These are phyloP conservation scores for Mortierella sp. DNA, from an alignment of 371 early-diverging fungal genomes.

Conservation along the genomic window DNA sequence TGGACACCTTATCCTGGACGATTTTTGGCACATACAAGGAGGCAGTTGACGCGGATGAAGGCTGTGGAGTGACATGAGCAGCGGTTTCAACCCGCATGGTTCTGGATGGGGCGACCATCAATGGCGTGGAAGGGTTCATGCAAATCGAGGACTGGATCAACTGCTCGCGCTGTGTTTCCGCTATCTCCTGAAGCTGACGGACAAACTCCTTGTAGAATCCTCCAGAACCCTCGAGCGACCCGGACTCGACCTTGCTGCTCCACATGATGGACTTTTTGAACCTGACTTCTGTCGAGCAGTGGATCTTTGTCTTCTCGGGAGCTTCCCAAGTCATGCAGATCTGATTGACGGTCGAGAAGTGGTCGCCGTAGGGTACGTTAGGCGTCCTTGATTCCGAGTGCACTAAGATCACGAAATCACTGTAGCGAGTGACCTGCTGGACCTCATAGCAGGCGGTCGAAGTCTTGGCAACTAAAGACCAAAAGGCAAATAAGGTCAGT, in stretches of 20 bases:
- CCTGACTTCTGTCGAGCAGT: slow-evolving; percentile 44
- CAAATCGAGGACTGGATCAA: slow-evolving; percentile 1
- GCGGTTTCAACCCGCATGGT: too few species aligned
- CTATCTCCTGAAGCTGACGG: slow-evolving; percentile 16
- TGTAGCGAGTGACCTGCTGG: slow-evolving; percentile 24
- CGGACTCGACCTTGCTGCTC: slow-evolving; percentile 33
- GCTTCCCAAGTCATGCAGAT: slow-evolving; percentile 48
- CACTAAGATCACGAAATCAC: slow-evolving; percentile 19
- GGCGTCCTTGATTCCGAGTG: slow-evolving; percentile 41
- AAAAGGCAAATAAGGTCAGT: neutral
- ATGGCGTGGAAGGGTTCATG: neutral
- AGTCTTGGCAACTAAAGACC: slow-evolving; percentile 39
- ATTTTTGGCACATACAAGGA: too few species aligned
- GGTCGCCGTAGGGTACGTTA: slow-evolving; percentile 45
- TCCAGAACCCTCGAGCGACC: slow-evolving; percentile 33
- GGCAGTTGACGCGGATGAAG: too few species aligned
- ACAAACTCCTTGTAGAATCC: slow-evolving; percentile 35
- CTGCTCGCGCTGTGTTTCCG: slow-evolving; percentile 14
- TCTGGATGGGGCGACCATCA: neutral
- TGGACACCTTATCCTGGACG: too few species aligned
- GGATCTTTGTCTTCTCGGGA: slow-evolving; percentile 24
- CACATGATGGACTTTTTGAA: slow-evolving; percentile 45
- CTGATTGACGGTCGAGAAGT: slow-evolving; percentile 45
- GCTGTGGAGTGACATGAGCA: neutral
- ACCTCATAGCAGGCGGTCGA: slow-evolving; percentile 40